Conservation (phyloP, 2,329 filamentous ascomycete species). For the Biscogniauxia mediterranea region DNA sequence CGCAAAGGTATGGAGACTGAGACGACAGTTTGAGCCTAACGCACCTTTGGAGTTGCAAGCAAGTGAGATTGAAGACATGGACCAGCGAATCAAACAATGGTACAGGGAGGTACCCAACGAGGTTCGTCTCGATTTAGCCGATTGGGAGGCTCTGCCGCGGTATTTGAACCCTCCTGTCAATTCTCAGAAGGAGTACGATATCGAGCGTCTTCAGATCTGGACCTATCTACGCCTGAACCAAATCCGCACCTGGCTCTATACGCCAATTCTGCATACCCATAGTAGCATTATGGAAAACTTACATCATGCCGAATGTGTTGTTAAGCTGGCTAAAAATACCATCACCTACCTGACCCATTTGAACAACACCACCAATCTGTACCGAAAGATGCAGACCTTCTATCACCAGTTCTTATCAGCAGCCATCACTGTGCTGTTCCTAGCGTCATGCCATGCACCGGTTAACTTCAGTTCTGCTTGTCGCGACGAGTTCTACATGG, state of each 20-base stretch:
- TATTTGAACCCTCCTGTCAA: conserved; percentile 34
- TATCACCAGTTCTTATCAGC: conserved; percentile 80
- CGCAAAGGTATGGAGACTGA: conserved; percentile 82
- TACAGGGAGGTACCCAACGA: conserved; percentile 70
- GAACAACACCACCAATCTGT: conserved; percentile 70
- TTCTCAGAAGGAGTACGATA: conserved; percentile 56
- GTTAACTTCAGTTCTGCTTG: conserved; percentile 67
- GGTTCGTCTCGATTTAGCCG: conserved; percentile 50
- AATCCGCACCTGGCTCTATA: conserved; percentile 85
- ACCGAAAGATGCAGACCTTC: conserved; percentile 69
- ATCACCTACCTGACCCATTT: conserved; percentile 69
- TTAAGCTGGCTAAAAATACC: conserved; percentile 74
- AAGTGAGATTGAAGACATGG: conserved; percentile 76
- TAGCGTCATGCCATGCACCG: conserved; percentile 73
- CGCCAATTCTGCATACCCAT: conserved; percentile 80
- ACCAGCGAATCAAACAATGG: conserved; percentile 84
- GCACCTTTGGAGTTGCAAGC: conserved; percentile 64
- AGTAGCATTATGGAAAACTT: conserved; percentile 78
- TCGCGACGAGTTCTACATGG: conserved; percentile 76
- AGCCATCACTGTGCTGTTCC: conserved; percentile 71
- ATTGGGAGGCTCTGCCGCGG: conserved; percentile 47
- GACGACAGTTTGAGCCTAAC: conserved; percentile 64
- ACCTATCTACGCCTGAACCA: conserved; percentile 87
- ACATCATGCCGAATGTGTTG: conserved; percentile 68
- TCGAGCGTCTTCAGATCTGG: conserved; percentile 75